These are phyloP conservation scores for Pyrenophora tritici-repentis DNA, from an alignment of 2,329 filamentous ascomycete species.

Conservation along the genomic window DNA sequence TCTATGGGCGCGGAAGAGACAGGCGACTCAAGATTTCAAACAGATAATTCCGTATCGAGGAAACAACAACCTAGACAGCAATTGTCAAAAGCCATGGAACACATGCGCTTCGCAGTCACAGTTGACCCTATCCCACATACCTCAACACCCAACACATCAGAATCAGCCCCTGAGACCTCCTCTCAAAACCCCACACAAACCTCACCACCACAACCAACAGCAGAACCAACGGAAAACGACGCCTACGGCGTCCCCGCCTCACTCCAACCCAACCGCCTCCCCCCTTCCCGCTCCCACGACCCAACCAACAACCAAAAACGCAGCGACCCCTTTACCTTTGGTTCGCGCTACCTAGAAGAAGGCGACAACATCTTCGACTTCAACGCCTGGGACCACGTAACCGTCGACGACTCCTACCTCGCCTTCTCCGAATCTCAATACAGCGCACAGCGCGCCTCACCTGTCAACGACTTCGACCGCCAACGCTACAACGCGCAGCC, in stretches of 20 bases:
- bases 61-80: constrained; percentile 49
- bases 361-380: constrained; percentile 92
- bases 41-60: constrained; percentile 38
- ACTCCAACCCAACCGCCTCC: constrained; percentile 52
- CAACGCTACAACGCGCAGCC: constrained; percentile 87
- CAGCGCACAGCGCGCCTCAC: constrained; percentile 79
- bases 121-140: constrained; percentile 41
- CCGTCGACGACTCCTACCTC: constrained; percentile 86
- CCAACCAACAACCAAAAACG: constrained; percentile 80
- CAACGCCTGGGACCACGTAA: constrained; percentile 99
- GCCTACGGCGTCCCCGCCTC: constrained; percentile 57
- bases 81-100: constrained; percentile 58
- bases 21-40: constrained; percentile 33
- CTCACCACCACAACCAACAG: background rate
- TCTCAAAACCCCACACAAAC: background rate
- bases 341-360: constrained; percentile 81
- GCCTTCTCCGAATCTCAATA: constrained; percentile 86
- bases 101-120: constrained; percentile 57
- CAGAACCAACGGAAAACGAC: constrained; percentile 39
- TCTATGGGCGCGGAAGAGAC: constrained; percentile 4
- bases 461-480: constrained; percentile 92
- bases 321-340: constrained; percentile 93
- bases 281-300: constrained; percentile 69
- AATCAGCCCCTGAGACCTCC: constrained; percentile 3
- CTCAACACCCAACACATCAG: constrained; percentile 20